Evolutionary conservation across 1,284 basidiomycete species (phyloP), one percentile per base, ranked within the genome.

Genomic region (Irpex rosettiformis): DNA sequence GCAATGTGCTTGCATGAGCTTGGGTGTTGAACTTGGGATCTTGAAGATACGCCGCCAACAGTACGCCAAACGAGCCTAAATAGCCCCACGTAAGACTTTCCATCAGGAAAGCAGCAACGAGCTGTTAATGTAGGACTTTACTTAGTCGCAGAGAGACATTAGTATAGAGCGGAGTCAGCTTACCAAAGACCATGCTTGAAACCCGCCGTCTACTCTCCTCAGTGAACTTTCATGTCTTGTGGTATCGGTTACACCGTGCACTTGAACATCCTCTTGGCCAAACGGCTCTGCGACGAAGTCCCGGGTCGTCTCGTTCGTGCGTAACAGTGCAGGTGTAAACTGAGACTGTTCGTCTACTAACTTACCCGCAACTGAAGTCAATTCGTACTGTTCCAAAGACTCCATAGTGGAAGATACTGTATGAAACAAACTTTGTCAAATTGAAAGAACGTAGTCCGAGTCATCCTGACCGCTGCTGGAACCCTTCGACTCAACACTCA

Each of bases 41-140:
- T 16, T 67, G 59, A 21, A 74, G 59, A 57, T 76, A 75, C 2
- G 69, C 72, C n/a, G 65, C 62, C 1, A 77, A 62, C 53, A 75
- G 70, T 11, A 72, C 63, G 57, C 73, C 74, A 55, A 67, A 75
- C 11, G 75, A 64, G 25, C 60, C 64, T 0, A 74, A 73, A 47
- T 75, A 69, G 4, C 74, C 72, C 75, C 33, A 37, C 16, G 16
- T 37, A 37, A 37, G 33, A 37, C 10, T 37, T 16, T 37, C 33
- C 16, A 37, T 11, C 11, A 37, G 16, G 16, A 37, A 37, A 37
- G 33, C 33, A 37, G 33, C 10, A 37, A 37, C 33, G 33, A 37
- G 33, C 33, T n/a, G n/a, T n/a, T n/a, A n/a, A n/a, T n/a, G n/a
- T n/a, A n/a, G n/a, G n/a, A n/a, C n/a, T n/a, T n/a, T n/a, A n/a